Evolutionary conservation across 257 asterid genomes (phyloP).

Genomic region (Handroanthus guayacan): DNA sequence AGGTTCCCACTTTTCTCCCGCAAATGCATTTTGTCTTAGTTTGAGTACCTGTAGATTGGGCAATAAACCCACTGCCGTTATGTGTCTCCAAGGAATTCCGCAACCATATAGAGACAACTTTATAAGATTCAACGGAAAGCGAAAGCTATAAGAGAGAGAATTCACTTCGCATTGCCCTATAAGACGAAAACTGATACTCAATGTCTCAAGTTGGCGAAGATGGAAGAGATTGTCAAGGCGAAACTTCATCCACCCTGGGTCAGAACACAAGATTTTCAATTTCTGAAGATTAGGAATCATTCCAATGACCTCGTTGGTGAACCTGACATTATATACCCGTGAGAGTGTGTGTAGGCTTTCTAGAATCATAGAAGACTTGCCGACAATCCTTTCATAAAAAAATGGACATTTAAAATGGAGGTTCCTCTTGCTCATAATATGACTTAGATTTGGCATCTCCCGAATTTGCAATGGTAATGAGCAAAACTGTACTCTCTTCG

Average conservation of each 20-base stretch:
- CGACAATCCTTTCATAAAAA: background rate
- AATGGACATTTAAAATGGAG: no score
- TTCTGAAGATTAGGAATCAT: background rate
- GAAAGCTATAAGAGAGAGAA: background rate
- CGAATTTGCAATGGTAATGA: background rate
- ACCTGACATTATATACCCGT: background rate
- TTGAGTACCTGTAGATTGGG: conserved; percentile 24
- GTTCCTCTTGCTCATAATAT: no score
- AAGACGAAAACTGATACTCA: background rate
- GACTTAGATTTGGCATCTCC: background rate
- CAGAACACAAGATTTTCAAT: background rate
- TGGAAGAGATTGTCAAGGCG: background rate
- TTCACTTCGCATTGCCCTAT: background rate
- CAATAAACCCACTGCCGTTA: conserved; percentile 19
- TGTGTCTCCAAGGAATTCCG: conserved; percentile 21
- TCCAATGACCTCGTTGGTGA: background rate
- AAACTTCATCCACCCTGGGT: background rate
- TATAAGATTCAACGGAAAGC: background rate
- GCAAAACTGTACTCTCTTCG: no score
- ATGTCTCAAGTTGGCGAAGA: background rate
- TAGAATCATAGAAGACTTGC: background rate
- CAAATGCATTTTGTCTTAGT: background rate
- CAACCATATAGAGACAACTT: conserved; percentile 12
- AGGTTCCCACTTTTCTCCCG: conserved; percentile 29
- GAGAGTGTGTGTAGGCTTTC: background rate